Percentiles rank a stretch among this genome's conserved stretches.
These are phyloP conservation scores for Debaryomyces sp. DNA, from an alignment of 1,139 yeast species.

Conservation along the genomic window DNA sequence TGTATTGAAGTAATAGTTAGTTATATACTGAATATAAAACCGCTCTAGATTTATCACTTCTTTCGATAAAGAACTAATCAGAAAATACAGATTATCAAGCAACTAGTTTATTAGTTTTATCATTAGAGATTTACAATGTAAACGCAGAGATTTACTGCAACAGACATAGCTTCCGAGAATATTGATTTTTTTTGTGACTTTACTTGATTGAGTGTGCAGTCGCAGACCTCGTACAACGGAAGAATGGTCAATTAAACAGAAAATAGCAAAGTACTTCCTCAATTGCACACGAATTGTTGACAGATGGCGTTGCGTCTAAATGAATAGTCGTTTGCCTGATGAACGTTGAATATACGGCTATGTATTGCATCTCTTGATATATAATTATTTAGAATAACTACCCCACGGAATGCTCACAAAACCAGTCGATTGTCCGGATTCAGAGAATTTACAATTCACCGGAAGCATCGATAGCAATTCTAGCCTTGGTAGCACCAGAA, in stretches of 20 bases:
- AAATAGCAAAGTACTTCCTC: not conserved
- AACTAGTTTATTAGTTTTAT: too few species aligned
- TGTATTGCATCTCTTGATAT: not conserved
- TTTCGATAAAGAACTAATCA: too few species aligned
- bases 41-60: too few species aligned
- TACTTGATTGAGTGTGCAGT: too few species aligned
- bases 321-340: not conserved
- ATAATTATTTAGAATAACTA: slow-evolving; percentile 1
- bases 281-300: not conserved
- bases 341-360: not conserved
- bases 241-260: not conserved
- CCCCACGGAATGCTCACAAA: not conserved
- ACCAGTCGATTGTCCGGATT: not conserved
- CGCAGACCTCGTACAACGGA: not conserved
- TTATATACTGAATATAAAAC: not conserved
- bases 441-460: slow-evolving; percentile 67
- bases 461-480: slow-evolving; percentile 75
- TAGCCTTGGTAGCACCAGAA: slow-evolving; percentile 80
- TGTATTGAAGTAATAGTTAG: not conserved
- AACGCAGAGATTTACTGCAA: too few species aligned
- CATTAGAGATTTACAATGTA: too few species aligned
- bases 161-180: too few species aligned
- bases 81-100: too few species aligned
- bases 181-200: too few species aligned
- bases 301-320: too few species aligned